Percentiles rank a stretch among this genome's conserved stretches.
Evolutionary conservation across 2,329 filamentous ascomycete species (phyloP).

Genomic region (Clonostachys rosea): DNA sequence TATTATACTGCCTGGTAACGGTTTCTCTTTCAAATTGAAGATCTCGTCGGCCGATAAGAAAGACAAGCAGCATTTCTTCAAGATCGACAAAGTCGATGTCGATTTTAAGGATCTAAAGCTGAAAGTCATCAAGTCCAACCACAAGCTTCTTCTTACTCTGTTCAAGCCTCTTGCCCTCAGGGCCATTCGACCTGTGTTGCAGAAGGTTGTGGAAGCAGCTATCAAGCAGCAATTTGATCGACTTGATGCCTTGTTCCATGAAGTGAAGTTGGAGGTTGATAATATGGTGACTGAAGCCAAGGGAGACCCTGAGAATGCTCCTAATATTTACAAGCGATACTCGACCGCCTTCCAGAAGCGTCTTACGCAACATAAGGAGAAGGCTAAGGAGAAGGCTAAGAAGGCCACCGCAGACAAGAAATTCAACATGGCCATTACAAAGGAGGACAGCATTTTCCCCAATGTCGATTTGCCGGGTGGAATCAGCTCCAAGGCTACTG

Average conservation of each 20-base stretch:
- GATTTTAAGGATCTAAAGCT: conserved; percentile 78
- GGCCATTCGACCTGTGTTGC: conserved; percentile 75
- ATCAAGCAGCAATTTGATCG: conserved; percentile 79
- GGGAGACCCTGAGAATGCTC: conserved; percentile 62
- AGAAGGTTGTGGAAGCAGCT: conserved; percentile 85
- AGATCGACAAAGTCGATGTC: conserved; percentile 84
- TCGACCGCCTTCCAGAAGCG: conserved; percentile 69
- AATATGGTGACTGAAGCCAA: conserved; percentile 56
- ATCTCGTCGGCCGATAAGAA: conserved; percentile 74
- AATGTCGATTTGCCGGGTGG: conserved; percentile 75
- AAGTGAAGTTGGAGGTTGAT: conserved; percentile 80
- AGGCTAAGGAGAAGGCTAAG: conserved; percentile 57
- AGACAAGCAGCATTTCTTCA: conserved; percentile 84
- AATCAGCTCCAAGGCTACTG: conserved; percentile 88
- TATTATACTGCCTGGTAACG: conserved; percentile 79
- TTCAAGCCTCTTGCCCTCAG: conserved; percentile 86
- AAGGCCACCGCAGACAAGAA: conserved; percentile 59
- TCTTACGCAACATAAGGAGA: conserved; percentile 70
- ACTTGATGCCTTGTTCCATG: conserved; percentile 67
- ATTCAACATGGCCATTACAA: conserved; percentile 50
- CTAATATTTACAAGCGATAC: conserved; percentile 87
- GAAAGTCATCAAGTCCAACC: conserved; percentile 90
- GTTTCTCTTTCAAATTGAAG: conserved; percentile 88
- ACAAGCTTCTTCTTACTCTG: conserved; percentile 83
- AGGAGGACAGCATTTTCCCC: conserved; percentile 86